Evolutionary conservation across 208 protist genomes (phyloP).

Genomic region (Tritrichomonas musculus): DNA sequence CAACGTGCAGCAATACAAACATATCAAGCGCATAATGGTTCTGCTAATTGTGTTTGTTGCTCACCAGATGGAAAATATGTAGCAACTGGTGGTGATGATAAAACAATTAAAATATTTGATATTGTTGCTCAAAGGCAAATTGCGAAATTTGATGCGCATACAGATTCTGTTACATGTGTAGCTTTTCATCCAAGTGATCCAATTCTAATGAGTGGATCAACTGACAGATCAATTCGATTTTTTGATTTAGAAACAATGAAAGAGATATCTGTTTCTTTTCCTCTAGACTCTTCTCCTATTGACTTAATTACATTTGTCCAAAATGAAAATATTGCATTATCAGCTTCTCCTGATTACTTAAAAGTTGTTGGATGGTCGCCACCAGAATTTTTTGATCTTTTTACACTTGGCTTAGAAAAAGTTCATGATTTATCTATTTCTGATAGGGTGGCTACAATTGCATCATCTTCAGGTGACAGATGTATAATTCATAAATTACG

Average conservation of each 20-base stretch:
- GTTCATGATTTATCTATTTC: neutral
- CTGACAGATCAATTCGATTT: neutral
- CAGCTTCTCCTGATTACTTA: neutral
- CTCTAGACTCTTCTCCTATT: neutral
- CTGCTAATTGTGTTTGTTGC: neutral
- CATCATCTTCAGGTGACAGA: neutral
- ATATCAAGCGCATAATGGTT: neutral
- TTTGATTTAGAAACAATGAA: neutral
- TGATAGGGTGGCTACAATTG: neutral
- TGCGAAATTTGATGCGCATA: neutral
- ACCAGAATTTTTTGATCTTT: neutral
- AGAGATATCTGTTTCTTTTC: constrained; percentile 1
- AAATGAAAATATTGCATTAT: neutral
- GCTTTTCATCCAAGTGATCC: neutral
- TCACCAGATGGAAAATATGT: neutral
- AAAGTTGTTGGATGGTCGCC: neutral
- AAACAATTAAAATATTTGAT: constrained; percentile 9
- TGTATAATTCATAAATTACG: neutral
- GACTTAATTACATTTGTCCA: neutral
- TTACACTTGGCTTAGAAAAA: neutral
- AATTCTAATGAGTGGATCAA: neutral
- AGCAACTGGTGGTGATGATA: neutral
- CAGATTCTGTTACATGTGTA: neutral
- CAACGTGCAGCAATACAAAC: neutral
- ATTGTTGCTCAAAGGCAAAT: neutral